These are phyloP conservation scores for Ustilago vetiveriae DNA, from an alignment of 1,284 basidiomycete genomes.

Conservation along the genomic window DNA sequence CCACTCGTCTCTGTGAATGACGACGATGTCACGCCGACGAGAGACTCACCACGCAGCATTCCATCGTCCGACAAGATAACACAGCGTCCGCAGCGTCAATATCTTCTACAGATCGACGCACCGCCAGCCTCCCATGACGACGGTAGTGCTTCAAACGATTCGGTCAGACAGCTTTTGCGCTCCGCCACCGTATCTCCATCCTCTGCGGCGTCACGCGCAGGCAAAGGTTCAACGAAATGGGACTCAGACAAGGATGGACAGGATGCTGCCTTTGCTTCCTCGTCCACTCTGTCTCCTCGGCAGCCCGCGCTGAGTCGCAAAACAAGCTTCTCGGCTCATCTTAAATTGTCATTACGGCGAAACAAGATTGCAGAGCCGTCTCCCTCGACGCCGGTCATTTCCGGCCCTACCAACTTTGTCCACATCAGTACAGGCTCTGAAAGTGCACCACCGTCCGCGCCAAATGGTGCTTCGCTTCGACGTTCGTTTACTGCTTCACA, in stretches of 20 bases:
- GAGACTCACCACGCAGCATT: background rate
- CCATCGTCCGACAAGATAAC: background rate
- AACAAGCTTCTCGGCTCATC: slow-evolving; percentile 30
- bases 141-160: background rate
- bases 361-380: slow-evolving; percentile 18
- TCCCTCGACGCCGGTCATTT: slow-evolving; percentile 7
- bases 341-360: slow-evolving; percentile 21
- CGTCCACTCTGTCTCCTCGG: background rate
- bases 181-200: slow-evolving; percentile 13
- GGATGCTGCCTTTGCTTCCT: slow-evolving; percentile 4
- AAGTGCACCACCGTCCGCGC: background rate
- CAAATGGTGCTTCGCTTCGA: background rate
- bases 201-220: slow-evolving; percentile 4
- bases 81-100: slow-evolving; percentile 27
- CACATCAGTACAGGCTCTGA: slow-evolving; percentile 25
- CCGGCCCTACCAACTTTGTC: slow-evolving; percentile 30
- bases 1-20: background rate
- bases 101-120: slow-evolving; percentile 24
- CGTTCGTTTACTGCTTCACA: slow-evolving; percentile 9
- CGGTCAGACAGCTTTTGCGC: slow-evolving; percentile 23
- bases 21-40: background rate
- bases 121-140: background rate
- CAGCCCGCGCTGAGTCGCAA: slow-evolving; percentile 27
- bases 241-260: slow-evolving; percentile 32
- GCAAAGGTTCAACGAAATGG: slow-evolving; percentile 22